Evolutionary conservation across 176 grass and related monocot species (phyloP).

Genomic region (sorghum (Sorghum bicolor)): DNA sequence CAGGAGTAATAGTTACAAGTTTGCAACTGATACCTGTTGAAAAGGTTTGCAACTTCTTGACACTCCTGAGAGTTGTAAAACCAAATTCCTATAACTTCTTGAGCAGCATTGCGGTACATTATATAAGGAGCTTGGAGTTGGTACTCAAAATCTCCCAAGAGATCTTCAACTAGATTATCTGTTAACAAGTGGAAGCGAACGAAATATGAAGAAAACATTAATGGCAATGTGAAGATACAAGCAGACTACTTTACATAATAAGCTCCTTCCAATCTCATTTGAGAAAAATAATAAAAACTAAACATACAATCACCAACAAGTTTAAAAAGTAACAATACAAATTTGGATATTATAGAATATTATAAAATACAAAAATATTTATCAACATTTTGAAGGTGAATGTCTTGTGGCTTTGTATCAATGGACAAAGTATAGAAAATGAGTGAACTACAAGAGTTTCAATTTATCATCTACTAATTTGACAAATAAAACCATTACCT

Average conservation of each 20-base stretch:
- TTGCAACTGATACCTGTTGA: constrained; percentile 36
- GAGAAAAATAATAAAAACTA: not conserved
- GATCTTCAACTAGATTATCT: constrained; percentile 69
- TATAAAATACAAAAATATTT: not conserved
- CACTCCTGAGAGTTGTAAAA: constrained; percentile 64
- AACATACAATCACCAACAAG: not conserved
- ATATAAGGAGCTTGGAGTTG: constrained; percentile 63
- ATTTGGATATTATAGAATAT: not conserved
- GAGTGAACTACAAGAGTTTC: not conserved
- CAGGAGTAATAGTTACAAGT: not conserved
- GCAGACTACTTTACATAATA: not conserved
- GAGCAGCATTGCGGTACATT: constrained; percentile 57
- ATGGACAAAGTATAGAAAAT: not conserved
- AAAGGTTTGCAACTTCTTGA: constrained; percentile 60
- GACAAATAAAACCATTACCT: not conserved
- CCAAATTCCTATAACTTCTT: constrained; percentile 71
- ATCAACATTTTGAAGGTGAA: not conserved
- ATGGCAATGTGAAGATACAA: not conserved
- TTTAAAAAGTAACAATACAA: not conserved
- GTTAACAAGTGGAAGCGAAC: constrained; percentile 10
- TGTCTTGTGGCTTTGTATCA: not conserved
- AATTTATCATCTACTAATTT: not conserved
- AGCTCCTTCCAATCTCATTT: not conserved
- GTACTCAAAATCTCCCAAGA: constrained; percentile 66
- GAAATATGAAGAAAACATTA: constrained; percentile 2